Percentiles rank a stretch among this genome's conserved stretches.
Evolutionary conservation across 1,284 basidiomycete species (phyloP).

Genomic region (Inonotus obliquus): DNA sequence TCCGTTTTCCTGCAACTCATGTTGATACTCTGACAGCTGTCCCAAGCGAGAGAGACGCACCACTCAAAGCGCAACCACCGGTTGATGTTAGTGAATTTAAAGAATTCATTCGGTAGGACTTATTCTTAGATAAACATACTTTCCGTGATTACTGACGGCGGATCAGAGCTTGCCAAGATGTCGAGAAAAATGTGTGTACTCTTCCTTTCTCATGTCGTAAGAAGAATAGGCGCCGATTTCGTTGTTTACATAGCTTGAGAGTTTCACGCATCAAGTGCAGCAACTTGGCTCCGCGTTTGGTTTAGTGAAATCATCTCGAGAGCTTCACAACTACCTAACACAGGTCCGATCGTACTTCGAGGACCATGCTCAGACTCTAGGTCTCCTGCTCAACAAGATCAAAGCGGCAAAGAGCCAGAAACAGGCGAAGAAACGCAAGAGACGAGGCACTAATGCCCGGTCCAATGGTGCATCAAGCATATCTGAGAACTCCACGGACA

Average conservation of each 20-base stretch:
- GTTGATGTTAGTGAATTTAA: conserved; percentile 9
- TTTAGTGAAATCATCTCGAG: conserved; percentile 7
- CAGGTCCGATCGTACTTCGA: conserved; percentile 10
- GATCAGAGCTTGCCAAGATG: conserved; percentile 6
- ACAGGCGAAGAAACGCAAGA: conserved; percentile 10
- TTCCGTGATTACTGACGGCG: neutral
- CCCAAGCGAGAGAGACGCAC: neutral
- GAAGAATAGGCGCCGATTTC: neutral
- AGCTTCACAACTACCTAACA: conserved; percentile 1
- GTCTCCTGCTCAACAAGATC: conserved; percentile 5
- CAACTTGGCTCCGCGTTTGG: conserved; percentile 15
- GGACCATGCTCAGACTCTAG: conserved; percentile 5
- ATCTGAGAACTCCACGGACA: neutral
- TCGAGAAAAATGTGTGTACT: conserved; percentile 9
- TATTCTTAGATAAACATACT: neutral
- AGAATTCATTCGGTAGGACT: conserved; percentile 10
- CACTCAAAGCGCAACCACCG: neutral
- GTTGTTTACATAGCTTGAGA: conserved; percentile 3
- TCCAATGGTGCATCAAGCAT: conserved; percentile 7
- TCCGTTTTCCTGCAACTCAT: neutral
- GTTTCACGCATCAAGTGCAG: conserved; percentile 13
- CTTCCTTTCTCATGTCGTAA: neutral
- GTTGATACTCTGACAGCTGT: neutral
- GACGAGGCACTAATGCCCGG: neutral
- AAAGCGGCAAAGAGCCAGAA: conserved; percentile 9